Evolutionary conservation across 345 rosid genomes (phyloP).

Genomic region (Crucihimalaya himalaica): DNA sequence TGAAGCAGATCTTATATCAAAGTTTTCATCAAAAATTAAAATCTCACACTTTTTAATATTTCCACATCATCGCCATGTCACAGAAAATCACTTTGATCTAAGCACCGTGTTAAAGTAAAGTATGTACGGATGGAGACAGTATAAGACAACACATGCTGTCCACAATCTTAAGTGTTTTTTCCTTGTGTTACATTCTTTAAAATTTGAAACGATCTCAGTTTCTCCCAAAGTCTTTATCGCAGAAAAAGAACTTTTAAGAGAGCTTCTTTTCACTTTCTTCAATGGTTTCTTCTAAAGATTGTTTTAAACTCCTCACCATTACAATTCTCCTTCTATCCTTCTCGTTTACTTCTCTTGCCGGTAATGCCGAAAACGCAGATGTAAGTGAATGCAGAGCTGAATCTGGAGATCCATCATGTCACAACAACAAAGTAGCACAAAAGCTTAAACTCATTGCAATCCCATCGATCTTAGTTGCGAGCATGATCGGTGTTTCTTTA

Average conservation of each 20-base stretch:
- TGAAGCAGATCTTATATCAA: neutral
- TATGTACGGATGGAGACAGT: neutral
- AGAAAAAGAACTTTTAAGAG: neutral
- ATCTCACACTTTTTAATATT: neutral
- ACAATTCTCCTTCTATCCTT: constrained; percentile 6
- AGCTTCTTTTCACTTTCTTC: neutral
- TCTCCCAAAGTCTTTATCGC: neutral
- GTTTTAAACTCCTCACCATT: neutral
- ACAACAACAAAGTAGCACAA: constrained; percentile 29
- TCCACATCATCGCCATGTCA: neutral
- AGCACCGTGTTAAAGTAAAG: neutral
- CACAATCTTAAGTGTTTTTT: too few species aligned
- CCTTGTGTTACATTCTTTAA: neutral
- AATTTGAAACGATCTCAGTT: neutral
- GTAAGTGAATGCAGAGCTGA: constrained; percentile 20
- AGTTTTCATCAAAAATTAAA: neutral
- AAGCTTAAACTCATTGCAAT: constrained; percentile 38
- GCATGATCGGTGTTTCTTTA: constrained; percentile 39
- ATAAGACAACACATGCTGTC: too few species aligned
- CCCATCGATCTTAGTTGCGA: constrained; percentile 34
- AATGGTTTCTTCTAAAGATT: constrained; percentile 9
- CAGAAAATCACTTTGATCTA: neutral
- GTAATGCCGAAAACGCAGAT: neutral
- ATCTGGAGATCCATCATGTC: constrained; percentile 21
- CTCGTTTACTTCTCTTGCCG: neutral